phyloP scores from a whole-genome alignment of 2,329 filamentous ascomycete genomes.

The Colletotrichum orchidophilum region DNA sequence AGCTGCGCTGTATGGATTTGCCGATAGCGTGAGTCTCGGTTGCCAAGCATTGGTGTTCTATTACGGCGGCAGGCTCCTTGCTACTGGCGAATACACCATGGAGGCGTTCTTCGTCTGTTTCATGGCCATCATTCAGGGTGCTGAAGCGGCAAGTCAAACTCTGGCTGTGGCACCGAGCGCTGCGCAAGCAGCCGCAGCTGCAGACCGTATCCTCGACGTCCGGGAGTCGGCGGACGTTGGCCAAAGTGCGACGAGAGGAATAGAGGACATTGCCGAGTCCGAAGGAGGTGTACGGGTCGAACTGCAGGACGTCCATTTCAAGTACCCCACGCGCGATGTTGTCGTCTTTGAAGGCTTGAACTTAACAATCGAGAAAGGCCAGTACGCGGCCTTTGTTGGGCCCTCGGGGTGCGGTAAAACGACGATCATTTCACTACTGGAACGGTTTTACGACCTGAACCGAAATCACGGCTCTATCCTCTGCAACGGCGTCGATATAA shows the following conservation, averaged over 20 bases:
- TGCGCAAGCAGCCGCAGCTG: constrained; percentile 66
- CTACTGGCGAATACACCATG: constrained; percentile 44
- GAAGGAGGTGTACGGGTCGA: constrained; percentile 34
- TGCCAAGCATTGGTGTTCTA: constrained; percentile 65
- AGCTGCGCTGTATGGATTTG: constrained; percentile 45
- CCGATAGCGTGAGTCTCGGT: constrained; percentile 47
- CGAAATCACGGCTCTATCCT: constrained; percentile 54
- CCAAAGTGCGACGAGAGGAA: constrained; percentile 39
- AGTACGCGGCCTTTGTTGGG: constrained; percentile 57
- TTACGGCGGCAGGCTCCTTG: constrained; percentile 47
- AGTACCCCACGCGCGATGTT: constrained; percentile 37
- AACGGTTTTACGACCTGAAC: constrained; percentile 63
- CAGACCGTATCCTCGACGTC: constrained; percentile 68
- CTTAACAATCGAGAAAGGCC: constrained; percentile 46
- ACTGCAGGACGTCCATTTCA: constrained; percentile 36
- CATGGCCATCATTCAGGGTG: constrained; percentile 73
- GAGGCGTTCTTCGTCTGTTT: constrained; percentile 67
- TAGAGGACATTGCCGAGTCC: constrained; percentile 36
- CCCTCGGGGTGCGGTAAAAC: constrained; percentile 60
- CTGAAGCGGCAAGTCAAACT: constrained; percentile 72
- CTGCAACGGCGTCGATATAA: constrained; percentile 47
- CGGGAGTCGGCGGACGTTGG: constrained; percentile 53
- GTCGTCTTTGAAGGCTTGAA: constrained; percentile 38
- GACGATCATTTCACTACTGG: constrained; percentile 62
- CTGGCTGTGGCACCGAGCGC: constrained; percentile 74